These are phyloP conservation scores for Bassia scoparia DNA, from an alignment of 148 eudicot species.

Conservation along the genomic window DNA sequence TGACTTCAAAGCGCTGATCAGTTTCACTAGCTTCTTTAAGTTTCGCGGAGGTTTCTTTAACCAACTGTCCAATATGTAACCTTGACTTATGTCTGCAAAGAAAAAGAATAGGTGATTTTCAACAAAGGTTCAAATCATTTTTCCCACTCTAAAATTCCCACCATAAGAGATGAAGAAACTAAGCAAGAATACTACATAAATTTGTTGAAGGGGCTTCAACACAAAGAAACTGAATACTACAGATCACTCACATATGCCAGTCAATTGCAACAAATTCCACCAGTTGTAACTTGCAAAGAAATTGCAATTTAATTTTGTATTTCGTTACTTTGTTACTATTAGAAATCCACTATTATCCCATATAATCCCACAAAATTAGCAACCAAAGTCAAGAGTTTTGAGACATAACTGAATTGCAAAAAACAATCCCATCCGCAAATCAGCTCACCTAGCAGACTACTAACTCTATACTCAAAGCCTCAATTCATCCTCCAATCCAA, in stretches of 20 bases:
- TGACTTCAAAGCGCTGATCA: constrained; percentile 61
- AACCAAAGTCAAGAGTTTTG: background rate
- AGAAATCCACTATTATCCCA: background rate
- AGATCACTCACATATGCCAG: background rate
- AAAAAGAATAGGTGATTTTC: background rate
- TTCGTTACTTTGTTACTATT: too few relatives aligned
- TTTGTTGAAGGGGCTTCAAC: too few relatives aligned
- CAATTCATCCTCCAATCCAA: background rate
- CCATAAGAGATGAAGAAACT: background rate
- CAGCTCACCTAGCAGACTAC: background rate
- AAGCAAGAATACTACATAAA: background rate
- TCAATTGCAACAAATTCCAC: background rate
- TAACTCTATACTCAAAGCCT: background rate
- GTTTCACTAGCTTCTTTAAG: constrained; percentile 88
- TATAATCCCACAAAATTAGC: background rate
- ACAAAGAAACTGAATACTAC: background rate
- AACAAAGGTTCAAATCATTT: background rate
- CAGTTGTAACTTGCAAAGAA: background rate
- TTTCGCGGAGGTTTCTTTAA: constrained; percentile 78
- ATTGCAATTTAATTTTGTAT: background rate
- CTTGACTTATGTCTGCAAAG: constrained; percentile 71
- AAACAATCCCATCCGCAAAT: background rate
- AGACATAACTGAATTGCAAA: background rate
- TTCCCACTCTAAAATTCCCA: background rate
- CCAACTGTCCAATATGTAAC: constrained; percentile 71